A percentile compares a stretch with the other conserved stretches of the same genome.
Conservation (phyloP, 257 asterid genomes). For the Solanum paucissectum region DNA sequence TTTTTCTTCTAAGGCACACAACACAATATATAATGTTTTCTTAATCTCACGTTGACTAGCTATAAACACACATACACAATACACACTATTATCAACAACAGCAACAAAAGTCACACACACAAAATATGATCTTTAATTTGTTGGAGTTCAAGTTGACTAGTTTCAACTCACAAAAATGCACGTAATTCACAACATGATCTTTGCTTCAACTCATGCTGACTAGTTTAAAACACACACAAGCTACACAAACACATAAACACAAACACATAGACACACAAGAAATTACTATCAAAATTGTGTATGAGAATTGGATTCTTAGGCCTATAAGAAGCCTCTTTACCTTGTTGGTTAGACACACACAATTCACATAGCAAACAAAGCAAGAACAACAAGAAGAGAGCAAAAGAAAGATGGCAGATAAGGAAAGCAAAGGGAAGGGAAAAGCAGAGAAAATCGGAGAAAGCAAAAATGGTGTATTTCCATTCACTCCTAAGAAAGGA, state of each 20-base stretch:
- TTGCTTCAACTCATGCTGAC: too few relatives aligned
- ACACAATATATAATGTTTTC: neutral
- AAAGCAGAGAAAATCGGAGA: neutral
- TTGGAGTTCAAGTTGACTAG: too few relatives aligned
- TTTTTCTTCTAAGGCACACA: neutral
- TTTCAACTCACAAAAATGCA: too few relatives aligned
- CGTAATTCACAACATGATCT: too few relatives aligned
- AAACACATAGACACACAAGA: neutral
- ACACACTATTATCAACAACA: neutral
- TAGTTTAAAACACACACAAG: too few relatives aligned
- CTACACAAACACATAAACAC: too few relatives aligned
- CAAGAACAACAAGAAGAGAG: neutral
- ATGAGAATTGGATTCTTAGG: neutral
- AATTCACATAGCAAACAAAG: neutral
- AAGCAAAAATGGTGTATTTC: neutral
- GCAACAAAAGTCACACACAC: neutral
- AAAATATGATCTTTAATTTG: too few relatives aligned
- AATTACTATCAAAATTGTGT: neutral
- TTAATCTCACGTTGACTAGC: neutral
- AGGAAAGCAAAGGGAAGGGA: neutral
- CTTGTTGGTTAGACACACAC: neutral
- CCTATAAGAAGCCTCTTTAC: neutral
- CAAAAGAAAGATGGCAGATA: neutral
- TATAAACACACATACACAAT: neutral
- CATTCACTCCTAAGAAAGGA: slow-evolving; percentile 1